phyloP scores from a whole-genome alignment of 148 eudicot species.

The Rhododendron molle region DNA sequence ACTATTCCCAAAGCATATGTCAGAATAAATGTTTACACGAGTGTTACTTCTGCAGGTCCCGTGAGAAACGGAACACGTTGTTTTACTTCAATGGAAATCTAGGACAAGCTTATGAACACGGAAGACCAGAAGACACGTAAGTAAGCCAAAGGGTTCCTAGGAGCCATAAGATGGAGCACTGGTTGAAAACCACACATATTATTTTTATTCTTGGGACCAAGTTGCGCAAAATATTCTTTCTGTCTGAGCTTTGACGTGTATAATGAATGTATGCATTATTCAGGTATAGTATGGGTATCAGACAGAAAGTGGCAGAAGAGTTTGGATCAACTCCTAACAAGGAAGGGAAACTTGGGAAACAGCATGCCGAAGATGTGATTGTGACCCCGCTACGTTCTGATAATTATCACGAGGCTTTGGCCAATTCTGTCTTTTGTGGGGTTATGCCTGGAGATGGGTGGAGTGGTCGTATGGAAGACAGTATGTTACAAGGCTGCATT shows the following conservation, averaged over 20 bases:
- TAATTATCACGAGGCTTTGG: conserved; percentile 59
- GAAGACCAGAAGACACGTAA: conserved; percentile 90
- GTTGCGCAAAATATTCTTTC: background rate
- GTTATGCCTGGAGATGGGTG: conserved; percentile 98
- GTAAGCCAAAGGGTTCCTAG: conserved; percentile 19
- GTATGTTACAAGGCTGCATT: conserved; percentile 91
- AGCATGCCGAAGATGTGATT: conserved; percentile 72
- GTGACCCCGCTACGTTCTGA: conserved; percentile 75
- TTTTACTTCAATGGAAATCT: conserved; percentile 96
- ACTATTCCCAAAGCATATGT: background rate
- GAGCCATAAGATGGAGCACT: background rate
- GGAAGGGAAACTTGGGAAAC: conserved; percentile 83
- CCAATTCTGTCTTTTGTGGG: conserved; percentile 85
- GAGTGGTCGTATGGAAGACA: conserved; percentile 99
- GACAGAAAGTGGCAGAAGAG: conserved; percentile 84
- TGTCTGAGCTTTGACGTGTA: background rate
- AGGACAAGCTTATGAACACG: conserved; percentile 78
- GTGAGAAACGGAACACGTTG: conserved; percentile 54
- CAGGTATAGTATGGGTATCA: conserved; percentile 98
- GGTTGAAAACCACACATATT: background rate
- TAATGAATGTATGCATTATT: conserved; percentile 6
- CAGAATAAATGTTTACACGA: background rate
- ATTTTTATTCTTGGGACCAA: background rate
- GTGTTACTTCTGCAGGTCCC: conserved; percentile 54
- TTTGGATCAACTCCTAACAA: conserved; percentile 81